Evolutionary conservation across 2,329 filamentous ascomycete species (phyloP).

Genomic region (Colletotrichum sp.): DNA sequence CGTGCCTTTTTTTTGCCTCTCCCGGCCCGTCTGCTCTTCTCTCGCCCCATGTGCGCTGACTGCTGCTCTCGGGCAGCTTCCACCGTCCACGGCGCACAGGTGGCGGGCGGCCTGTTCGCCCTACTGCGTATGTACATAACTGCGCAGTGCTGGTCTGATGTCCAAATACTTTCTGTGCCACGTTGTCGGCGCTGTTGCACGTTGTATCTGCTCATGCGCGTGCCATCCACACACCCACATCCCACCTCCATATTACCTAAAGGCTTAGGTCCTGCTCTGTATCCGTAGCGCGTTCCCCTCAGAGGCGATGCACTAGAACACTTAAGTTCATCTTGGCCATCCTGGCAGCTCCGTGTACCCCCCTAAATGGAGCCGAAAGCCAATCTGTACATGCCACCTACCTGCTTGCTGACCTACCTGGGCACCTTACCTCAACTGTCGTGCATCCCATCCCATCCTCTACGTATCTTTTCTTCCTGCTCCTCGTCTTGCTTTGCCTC

Average conservation of each 20-base stretch:
- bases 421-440: not conserved
- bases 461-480: slow-evolving; percentile 8
- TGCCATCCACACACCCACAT: not conserved
- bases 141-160: not conserved
- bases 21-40: not conserved
- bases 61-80: not conserved
- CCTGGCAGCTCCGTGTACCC: not conserved
- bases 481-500: not conserved
- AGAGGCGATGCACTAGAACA: not conserved
- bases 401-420: not conserved
- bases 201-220: not conserved
- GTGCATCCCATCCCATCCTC: not conserved
- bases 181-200: not conserved
- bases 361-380: not conserved
- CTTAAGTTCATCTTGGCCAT: not conserved
- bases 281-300: not conserved
- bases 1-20: not conserved
- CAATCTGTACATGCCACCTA: slow-evolving; percentile 6
- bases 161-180: not conserved
- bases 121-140: not conserved
- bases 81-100: not conserved
- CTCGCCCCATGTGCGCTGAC: not conserved
- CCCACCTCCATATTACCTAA: not conserved
- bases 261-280: not conserved
- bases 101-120: not conserved